Conservation (phyloP, 2,329 filamentous ascomycete species). For the Fusarium tupiense region DNA sequence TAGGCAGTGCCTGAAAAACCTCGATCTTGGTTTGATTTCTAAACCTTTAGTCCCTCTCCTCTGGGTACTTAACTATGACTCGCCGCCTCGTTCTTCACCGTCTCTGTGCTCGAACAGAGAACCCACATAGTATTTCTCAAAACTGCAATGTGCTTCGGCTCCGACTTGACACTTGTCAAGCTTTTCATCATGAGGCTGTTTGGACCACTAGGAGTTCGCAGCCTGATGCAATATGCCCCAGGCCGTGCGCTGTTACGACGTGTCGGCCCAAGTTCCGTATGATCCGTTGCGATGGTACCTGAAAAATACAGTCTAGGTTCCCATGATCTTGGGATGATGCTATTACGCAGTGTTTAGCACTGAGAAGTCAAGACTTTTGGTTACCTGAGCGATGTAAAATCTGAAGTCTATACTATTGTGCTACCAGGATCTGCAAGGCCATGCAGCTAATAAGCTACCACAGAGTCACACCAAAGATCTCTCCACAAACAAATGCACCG, state of each 20-base stretch:
- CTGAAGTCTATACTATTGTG: neutral
- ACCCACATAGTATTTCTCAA: constrained; percentile 12
- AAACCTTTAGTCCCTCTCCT: neutral
- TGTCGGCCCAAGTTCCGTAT: constrained; percentile 14
- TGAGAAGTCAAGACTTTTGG: neutral
- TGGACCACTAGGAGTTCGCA: neutral
- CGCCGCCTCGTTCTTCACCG: constrained; percentile 12
- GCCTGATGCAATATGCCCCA: neutral
- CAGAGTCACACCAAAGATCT: neutral
- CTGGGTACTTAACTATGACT: neutral
- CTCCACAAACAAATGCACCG: neutral
- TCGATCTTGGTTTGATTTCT: neutral
- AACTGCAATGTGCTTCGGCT: constrained; percentile 4
- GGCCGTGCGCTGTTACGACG: constrained; percentile 7
- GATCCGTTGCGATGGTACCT: constrained; percentile 14
- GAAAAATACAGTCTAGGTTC: neutral
- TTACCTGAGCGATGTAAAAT: neutral
- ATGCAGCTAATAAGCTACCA: neutral
- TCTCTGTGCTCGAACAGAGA: constrained; percentile 6
- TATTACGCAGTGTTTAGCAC: neutral
- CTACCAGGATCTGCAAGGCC: neutral
- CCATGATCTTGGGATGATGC: constrained; percentile 3
- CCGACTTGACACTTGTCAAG: neutral
- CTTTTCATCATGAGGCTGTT: neutral
- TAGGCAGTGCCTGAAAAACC: neutral